phyloP scores from a whole-genome alignment of 1,284 basidiomycete species.

The Kalmanozyma brasiliensis region DNA sequence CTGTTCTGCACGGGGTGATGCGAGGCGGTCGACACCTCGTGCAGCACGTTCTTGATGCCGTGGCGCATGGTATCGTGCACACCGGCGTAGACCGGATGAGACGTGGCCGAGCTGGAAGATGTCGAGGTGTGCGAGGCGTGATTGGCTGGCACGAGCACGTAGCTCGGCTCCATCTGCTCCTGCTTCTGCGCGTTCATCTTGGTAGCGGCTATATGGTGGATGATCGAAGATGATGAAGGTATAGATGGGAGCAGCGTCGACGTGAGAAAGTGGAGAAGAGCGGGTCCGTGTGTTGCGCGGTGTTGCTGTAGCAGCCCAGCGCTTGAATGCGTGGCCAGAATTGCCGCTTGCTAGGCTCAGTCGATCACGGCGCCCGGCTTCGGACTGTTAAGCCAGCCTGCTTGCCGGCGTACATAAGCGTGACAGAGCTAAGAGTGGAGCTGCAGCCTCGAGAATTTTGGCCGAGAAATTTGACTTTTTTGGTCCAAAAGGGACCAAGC shows the following conservation, averaged over 20 bases:
- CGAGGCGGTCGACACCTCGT: conserved; percentile 45
- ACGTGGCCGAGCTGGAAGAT: conserved; percentile 45
- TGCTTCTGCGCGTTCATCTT: conserved; percentile 30
- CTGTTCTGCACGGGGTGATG: conserved; percentile 64
- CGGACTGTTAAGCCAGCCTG: too few relatives aligned
- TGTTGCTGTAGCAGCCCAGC: background rate
- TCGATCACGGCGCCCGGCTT: conserved; percentile 38
- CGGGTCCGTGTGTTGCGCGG: conserved; percentile 28
- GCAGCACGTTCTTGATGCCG: conserved; percentile 54
- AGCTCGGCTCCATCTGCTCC: conserved; percentile 32
- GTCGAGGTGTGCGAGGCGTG: conserved; percentile 33
- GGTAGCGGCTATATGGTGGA: background rate
- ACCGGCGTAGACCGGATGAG: conserved; percentile 58
- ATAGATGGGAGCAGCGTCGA: background rate
- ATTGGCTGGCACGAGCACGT: conserved; percentile 50
- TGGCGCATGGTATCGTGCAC: conserved; percentile 65
- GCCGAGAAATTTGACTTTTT: conserved; percentile 6
- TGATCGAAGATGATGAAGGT: conserved; percentile 1
- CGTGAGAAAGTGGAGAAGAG: conserved; percentile 7
- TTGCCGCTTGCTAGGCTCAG: background rate
- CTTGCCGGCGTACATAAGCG: conserved; percentile 3
- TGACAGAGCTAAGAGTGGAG: conserved; percentile 21
- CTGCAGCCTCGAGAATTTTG: conserved; percentile 7
- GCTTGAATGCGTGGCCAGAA: conserved; percentile 11
- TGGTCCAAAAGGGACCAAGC: conserved; percentile 8